Base-by-base conservation (phyloP, 352 stramenopile genomes). In the Pythium apleroticum region DNA sequence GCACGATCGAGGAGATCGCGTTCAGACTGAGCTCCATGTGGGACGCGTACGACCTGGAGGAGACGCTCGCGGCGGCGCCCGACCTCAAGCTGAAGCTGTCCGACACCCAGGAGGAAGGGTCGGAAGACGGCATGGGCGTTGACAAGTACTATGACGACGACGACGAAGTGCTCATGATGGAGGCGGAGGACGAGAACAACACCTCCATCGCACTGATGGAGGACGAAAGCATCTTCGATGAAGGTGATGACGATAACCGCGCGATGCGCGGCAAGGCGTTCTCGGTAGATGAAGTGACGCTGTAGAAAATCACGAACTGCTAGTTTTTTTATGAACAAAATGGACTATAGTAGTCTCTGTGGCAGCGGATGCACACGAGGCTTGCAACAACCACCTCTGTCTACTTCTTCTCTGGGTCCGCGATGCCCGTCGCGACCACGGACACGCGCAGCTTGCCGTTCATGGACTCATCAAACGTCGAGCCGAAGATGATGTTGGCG, bases 401-500 rank as follows among this genome's bases (percentile, higher is more conserved):
- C 72, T 90, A 91, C 74, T 90, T 85, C 64, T 89, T 92, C 37
- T 90, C 80, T 11, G 74, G 75, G 65, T 92, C 86, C n/a, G 81
- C 67, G 65, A 97, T 96, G 60, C 87, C 86, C 33, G 89, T 96
- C 46, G 89, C 87, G 20, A 97, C 83, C 46, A 96, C 81, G 22
- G 90, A 96, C 37, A 96, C 86, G 59, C 87, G 87, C 57, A 95
- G 65, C 58, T 92, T 94, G 46, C 85, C 87, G 22, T 85, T 76
- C 31, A 95, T 74, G 20, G 81, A 89, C 57, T 92, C 80, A 55
- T 95, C 85, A 50, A 92, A 95, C 19, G 83, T 93, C 52, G 86
- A 95, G 11, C 86, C 86, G 57, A 95, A 95, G 65, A 95, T 95
- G 68, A 95, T 95, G 69, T 95, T 95, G 33, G 86, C 86, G 52